Conservation (phyloP, 106 monocot genomes). For the Dioscorea alata region DNA sequence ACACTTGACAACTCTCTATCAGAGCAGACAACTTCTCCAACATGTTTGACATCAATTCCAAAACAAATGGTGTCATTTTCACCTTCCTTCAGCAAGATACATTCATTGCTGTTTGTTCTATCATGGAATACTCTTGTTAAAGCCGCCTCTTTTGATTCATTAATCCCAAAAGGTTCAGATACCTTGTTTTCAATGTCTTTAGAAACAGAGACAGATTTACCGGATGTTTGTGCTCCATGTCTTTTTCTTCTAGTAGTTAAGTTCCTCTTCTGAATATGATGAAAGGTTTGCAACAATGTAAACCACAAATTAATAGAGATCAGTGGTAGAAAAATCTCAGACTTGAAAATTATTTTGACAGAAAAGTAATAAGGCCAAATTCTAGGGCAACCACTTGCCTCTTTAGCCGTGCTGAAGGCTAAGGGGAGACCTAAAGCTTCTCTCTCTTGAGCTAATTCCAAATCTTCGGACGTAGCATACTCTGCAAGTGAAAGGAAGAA, state of each 20-base stretch:
- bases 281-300: not conserved
- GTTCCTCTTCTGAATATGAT: slow-evolving; percentile 23
- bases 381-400: no score
- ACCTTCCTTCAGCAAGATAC: not conserved
- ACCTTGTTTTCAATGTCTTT: slow-evolving; percentile 13
- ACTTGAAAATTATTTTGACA: no score
- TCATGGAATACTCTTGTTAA: slow-evolving; percentile 25
- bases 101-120: slow-evolving; percentile 10
- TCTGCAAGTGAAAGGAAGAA: no score
- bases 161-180: not conserved
- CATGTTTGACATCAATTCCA: slow-evolving; percentile 5
- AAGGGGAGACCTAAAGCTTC: no score
- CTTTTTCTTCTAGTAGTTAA: slow-evolving; percentile 17
- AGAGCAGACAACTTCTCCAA: not conserved
- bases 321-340: no score
- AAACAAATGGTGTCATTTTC: slow-evolving; percentile 6
- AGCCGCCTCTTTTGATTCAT: slow-evolving; percentile 14
- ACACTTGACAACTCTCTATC: slow-evolving; percentile 1
- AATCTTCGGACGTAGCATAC: no score
- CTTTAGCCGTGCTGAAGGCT: no score
- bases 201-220: slow-evolving; percentile 13
- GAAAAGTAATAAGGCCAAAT: no score
- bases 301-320: no score
- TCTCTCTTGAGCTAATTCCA: no score
- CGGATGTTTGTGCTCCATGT: slow-evolving; percentile 7